Conservation (phyloP, 805 yeast species). For the Candida wancherniae region DNA sequence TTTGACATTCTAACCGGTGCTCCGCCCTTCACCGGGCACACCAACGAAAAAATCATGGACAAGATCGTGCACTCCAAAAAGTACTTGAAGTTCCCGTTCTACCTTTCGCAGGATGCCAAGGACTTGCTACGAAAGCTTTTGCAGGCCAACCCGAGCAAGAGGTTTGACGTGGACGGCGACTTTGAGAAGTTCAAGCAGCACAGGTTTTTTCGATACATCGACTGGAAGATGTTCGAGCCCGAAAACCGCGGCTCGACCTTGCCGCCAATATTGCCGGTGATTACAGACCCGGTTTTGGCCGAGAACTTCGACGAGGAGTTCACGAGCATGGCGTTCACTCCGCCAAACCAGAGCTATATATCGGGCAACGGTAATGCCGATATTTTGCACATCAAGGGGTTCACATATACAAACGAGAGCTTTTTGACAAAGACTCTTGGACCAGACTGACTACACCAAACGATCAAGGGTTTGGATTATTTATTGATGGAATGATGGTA, state of each 20-base stretch:
- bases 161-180: constrained; percentile 51
- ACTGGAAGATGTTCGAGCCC: constrained; percentile 57
- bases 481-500: too few species aligned
- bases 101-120: constrained; percentile 73
- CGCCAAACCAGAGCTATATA: too few species aligned
- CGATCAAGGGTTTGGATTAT: too few species aligned
- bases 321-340: constrained; percentile 57
- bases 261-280: constrained; percentile 81
- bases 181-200: constrained; percentile 54
- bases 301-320: constrained; percentile 82
- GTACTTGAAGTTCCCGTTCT: constrained; percentile 59
- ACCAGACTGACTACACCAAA: too few species aligned
- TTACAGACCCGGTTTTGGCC: constrained; percentile 76
- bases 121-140: constrained; percentile 63
- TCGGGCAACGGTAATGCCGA: constrained; percentile 1
- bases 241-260: constrained; percentile 40
- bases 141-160: constrained; percentile 63
- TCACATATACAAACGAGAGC: constrained; percentile 38
- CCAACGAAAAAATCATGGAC: constrained; percentile 68
- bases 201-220: constrained; percentile 69
- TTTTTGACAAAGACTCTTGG: constrained; percentile 19
- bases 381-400: constrained; percentile 37
- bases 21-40: constrained; percentile 86
- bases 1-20: constrained; percentile 78
- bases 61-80: constrained; percentile 66